These are phyloP conservation scores for Spiraea crenata DNA, from an alignment of 331 rosid genomes.

Conservation along the genomic window DNA sequence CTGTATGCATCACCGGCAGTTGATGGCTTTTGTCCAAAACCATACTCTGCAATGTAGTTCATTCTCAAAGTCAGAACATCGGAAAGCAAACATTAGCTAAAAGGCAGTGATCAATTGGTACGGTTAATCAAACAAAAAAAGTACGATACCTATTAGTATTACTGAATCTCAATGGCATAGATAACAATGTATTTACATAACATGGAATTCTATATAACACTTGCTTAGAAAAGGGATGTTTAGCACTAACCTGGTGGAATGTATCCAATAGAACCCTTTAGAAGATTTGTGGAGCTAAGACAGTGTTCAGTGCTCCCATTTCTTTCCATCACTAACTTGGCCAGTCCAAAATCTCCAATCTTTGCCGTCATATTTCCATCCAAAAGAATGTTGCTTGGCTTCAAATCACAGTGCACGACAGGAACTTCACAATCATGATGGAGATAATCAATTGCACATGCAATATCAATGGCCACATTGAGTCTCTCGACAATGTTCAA, in stretches of 20 bases:
- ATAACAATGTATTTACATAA: no score
- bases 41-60: constrained; percentile 49
- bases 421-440: constrained; percentile 60
- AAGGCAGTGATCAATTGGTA: no score
- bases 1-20: constrained; percentile 68
- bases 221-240: neutral
- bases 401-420: constrained; percentile 68
- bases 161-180: no score
- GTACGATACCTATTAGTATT: no score
- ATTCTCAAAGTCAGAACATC: constrained; percentile 2
- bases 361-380: constrained; percentile 57
- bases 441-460: constrained; percentile 54
- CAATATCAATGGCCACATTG: constrained; percentile 53
- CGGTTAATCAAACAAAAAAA: no score
- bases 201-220: no score
- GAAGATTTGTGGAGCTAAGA: constrained; percentile 44
- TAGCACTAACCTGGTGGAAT: constrained; percentile 58
- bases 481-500: constrained; percentile 57
- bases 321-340: constrained; percentile 47
- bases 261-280: constrained; percentile 69
- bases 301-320: constrained; percentile 29
- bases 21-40: constrained; percentile 57
- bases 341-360: constrained; percentile 75
- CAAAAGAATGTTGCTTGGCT: constrained; percentile 72
- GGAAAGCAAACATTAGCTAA: neutral